A percentile compares a stretch with the other conserved stretches of the same genome.
Evolutionary conservation across 495 filamentous ascomycete genomes (phyloP).

Genomic region (Penicillium subrubescens): DNA sequence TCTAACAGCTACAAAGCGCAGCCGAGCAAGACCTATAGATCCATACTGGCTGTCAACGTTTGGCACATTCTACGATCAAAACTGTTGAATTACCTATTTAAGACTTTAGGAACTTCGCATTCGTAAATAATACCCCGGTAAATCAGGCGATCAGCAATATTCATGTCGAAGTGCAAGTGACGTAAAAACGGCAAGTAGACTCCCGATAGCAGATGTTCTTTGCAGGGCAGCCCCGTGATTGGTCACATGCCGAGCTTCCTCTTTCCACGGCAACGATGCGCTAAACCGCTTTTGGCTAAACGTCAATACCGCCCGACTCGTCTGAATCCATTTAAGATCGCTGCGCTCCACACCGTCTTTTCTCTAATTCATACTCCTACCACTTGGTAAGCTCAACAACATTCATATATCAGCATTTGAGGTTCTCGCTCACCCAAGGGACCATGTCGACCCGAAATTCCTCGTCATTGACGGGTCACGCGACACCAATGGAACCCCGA

Average conservation of each 20-base stretch:
- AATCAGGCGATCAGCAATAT: background rate
- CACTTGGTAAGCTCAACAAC: background rate
- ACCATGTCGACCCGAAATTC: conserved; percentile 14
- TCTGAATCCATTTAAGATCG: background rate
- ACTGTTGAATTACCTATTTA: too few species aligned
- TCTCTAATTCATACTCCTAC: background rate
- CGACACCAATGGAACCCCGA: conserved; percentile 22
- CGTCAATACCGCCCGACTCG: conserved; percentile 26
- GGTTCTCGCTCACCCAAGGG: background rate
- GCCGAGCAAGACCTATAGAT: background rate
- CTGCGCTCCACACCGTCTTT: background rate
- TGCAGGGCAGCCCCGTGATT: conserved; percentile 12
- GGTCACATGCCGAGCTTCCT: conserved; percentile 7
- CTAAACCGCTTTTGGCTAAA: conserved; percentile 34
- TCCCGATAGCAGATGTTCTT: background rate
- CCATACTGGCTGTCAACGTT: background rate
- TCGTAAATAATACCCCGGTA: too few species aligned
- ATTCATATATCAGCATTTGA: conserved; percentile 3
- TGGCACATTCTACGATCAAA: background rate
- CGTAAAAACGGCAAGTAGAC: conserved; percentile 1
- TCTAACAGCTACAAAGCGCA: too few species aligned
- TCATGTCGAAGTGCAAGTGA: background rate
- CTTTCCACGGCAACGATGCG: conserved; percentile 27
- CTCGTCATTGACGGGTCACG: conserved; percentile 18
- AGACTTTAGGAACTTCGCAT: too few species aligned